Conservation (phyloP, 441 rosid genomes). For the Gossypium laxum region DNA sequence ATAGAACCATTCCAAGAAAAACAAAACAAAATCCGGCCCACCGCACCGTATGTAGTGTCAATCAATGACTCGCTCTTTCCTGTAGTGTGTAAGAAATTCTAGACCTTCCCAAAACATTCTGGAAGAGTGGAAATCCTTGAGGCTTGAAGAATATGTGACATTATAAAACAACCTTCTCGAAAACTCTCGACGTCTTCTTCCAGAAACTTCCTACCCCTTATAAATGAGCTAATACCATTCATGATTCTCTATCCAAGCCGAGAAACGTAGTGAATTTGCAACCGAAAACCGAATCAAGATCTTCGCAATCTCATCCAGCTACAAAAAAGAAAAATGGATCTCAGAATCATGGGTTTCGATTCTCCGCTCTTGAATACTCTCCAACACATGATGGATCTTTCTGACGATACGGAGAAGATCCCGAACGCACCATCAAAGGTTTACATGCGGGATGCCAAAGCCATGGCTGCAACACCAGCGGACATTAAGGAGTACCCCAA, state of each 20-base stretch:
- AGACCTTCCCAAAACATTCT: conserved; percentile 7
- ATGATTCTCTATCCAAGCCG: neutral
- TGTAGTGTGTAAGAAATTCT: neutral
- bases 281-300: no score
- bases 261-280: neutral
- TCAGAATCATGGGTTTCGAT: conserved; percentile 30
- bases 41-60: no score
- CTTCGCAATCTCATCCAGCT: neutral
- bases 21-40: neutral
- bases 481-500: conserved; percentile 43
- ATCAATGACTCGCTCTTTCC: neutral
- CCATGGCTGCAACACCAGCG: conserved; percentile 52
- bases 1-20: no score
- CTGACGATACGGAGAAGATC: conserved; percentile 20
- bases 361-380: conserved; percentile 27
- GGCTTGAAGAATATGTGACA: neutral
- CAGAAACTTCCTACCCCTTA: conserved; percentile 6
- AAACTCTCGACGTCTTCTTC: neutral
- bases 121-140: neutral
- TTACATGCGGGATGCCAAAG: conserved; percentile 45
- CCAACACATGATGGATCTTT: conserved; percentile 28
- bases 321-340: conserved; percentile 25
- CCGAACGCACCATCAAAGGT: conserved; percentile 25
- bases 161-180: conserved; percentile 5
- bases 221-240: neutral